These are phyloP conservation scores for Mallotus repandus DNA, from an alignment of 441 rosid genomes.

Conservation along the genomic window DNA sequence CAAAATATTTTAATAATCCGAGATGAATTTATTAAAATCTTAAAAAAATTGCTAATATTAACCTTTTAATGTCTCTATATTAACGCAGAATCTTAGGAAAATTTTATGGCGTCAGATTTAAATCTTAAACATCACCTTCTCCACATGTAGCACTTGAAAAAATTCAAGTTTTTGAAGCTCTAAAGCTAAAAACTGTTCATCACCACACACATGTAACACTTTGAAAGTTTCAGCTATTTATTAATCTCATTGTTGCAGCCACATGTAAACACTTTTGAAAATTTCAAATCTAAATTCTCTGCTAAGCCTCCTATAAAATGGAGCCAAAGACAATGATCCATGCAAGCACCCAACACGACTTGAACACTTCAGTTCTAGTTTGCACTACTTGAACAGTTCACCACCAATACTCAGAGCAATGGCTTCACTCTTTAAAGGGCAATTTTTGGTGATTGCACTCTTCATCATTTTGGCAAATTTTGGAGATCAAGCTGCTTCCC, in stretches of 20 bases:
- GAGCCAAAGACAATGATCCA: background rate
- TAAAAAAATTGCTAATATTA: too few species aligned
- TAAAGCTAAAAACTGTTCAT: background rate
- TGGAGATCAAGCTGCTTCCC: slow-evolving; percentile 16
- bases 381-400: too few species aligned
- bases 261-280: background rate
- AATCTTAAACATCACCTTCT: background rate
- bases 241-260: too few species aligned
- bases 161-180: background rate
- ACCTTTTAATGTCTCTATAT: too few species aligned
- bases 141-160: background rate
- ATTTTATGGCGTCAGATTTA: too few species aligned
- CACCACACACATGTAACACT: background rate
- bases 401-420: slow-evolving; percentile 1
- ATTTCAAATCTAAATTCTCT: background rate
- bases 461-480: slow-evolving; percentile 1
- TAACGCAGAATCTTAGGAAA: too few species aligned
- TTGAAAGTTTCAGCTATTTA: background rate
- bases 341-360: background rate
- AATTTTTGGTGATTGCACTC: slow-evolving; percentile 13
- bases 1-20: too few species aligned
- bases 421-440: slow-evolving; percentile 13
- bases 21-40: too few species aligned
- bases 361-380: too few species aligned
- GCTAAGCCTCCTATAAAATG: background rate